Percentiles rank a stretch among this genome's conserved stretches.
Conservation (phyloP, 176 grass and related monocot species). For the Triticum turgidum region DNA sequence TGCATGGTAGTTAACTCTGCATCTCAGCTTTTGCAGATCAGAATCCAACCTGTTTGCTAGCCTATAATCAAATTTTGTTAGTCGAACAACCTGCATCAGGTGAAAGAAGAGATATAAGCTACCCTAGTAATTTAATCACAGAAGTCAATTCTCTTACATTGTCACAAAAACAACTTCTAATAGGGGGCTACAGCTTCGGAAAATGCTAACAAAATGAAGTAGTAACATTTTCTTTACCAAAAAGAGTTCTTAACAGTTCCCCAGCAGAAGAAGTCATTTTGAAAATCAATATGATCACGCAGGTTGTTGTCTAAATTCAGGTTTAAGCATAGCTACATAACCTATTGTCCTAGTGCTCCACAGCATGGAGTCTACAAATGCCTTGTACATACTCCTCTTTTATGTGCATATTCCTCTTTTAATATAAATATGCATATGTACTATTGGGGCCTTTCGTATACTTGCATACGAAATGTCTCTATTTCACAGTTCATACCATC, state of each 20-base stretch:
- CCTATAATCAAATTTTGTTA: slow-evolving; percentile 97
- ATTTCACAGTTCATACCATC: not conserved
- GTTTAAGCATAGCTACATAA: not conserved
- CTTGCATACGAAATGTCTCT: slow-evolving; percentile 5
- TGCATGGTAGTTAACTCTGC: slow-evolving; percentile 88
- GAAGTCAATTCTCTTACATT: slow-evolving; percentile 2
- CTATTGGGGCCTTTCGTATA: not conserved
- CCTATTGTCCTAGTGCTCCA: not conserved
- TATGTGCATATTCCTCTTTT: not conserved
- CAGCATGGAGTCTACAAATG: not conserved
- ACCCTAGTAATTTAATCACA: slow-evolving; percentile 14
- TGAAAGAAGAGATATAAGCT: slow-evolving; percentile 27
- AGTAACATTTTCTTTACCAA: not conserved
- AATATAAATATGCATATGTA: not conserved
- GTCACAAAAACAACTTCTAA: not conserved
- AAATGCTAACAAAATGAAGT: not conserved
- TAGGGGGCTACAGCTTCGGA: not conserved
- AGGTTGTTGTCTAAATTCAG: not conserved
- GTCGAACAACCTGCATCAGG: slow-evolving; percentile 73
- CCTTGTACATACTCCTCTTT: not conserved
- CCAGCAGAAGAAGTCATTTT: not conserved
- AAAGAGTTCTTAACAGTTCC: not conserved
- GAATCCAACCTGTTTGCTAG: slow-evolving; percentile 87
- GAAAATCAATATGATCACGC: not conserved
- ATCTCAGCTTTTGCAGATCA: slow-evolving; percentile 91